Evolutionary conservation across 495 filamentous ascomycete species (phyloP).

Genomic region (Penicillium bialowiezense): DNA sequence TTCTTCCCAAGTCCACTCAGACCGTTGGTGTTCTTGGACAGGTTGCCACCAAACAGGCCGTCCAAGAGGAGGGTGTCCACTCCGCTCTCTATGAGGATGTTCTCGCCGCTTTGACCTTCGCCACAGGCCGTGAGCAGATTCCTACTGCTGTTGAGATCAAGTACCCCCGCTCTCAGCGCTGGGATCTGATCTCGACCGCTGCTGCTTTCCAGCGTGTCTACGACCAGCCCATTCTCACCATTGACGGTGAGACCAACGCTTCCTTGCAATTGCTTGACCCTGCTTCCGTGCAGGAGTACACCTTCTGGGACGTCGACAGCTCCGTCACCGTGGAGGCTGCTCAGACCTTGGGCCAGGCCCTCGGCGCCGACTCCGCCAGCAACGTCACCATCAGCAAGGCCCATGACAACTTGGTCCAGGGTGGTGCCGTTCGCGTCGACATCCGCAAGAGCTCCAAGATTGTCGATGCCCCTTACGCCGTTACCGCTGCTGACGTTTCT

Average conservation of each 20-base stretch:
- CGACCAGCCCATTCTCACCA: slow-evolving; percentile 52
- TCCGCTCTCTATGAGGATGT: slow-evolving; percentile 89
- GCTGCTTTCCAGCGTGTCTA: slow-evolving; percentile 62
- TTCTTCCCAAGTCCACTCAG: slow-evolving; percentile 70
- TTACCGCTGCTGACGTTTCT: slow-evolving; percentile 73
- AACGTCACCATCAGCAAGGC: slow-evolving; percentile 74
- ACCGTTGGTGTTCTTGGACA: slow-evolving; percentile 68
- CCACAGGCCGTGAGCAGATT: slow-evolving; percentile 56
- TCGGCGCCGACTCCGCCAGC: slow-evolving; percentile 69
- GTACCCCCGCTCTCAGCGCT: slow-evolving; percentile 75
- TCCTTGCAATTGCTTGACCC: slow-evolving; percentile 48
- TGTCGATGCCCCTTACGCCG: slow-evolving; percentile 77
- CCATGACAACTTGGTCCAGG: slow-evolving; percentile 84
- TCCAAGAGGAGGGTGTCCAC: slow-evolving; percentile 65
- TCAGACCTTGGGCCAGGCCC: slow-evolving; percentile 62
- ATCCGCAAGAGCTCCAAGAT: slow-evolving; percentile 78
- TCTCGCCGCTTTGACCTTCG: slow-evolving; percentile 77
- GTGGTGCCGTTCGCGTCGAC: slow-evolving; percentile 80
- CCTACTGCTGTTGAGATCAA: slow-evolving; percentile 77
- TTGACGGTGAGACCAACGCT: slow-evolving; percentile 29
- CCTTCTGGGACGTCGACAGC: slow-evolving; percentile 89
- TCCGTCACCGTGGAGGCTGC: slow-evolving; percentile 65
- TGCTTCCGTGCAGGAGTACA: slow-evolving; percentile 68
- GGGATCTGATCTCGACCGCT: slow-evolving; percentile 76
- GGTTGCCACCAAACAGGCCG: slow-evolving; percentile 52